Percentiles rank a stretch among this genome's conserved stretches.
Conservation (phyloP, 306 rosid species). For the Datisca glomerata region DNA sequence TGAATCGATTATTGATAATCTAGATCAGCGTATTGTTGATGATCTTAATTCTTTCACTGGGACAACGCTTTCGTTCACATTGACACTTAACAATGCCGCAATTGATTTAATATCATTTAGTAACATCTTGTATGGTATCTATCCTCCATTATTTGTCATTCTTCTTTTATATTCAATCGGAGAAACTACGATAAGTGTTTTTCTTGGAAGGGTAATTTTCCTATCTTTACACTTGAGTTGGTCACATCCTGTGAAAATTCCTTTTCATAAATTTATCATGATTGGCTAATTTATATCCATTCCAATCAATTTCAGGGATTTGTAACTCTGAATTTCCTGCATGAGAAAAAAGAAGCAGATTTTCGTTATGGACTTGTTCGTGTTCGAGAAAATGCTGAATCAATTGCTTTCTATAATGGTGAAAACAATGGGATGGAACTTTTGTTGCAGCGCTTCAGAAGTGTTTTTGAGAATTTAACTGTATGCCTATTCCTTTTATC, state of each 20-base stretch:
- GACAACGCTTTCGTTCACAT: slow-evolving; percentile 69
- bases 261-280: no score
- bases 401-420: slow-evolving; percentile 87
- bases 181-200: slow-evolving; percentile 80
- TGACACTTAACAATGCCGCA: slow-evolving; percentile 64
- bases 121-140: slow-evolving; percentile 80
- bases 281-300: not conserved
- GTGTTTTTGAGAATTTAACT: slow-evolving; percentile 84
- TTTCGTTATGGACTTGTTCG: no score
- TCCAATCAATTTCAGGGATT: no score
- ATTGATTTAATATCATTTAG: slow-evolving; percentile 87
- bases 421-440: slow-evolving; percentile 84
- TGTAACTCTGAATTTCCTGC: slow-evolving; percentile 88
- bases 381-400: no score
- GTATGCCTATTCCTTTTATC: no score
- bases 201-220: slow-evolving; percentile 65
- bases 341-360: slow-evolving; percentile 98
- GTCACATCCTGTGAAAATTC: no score
- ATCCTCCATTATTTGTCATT: slow-evolving; percentile 80
- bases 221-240: no score
- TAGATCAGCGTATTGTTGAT: slow-evolving; percentile 89
- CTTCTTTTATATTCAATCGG: slow-evolving; percentile 81
- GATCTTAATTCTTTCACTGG: slow-evolving; percentile 87
- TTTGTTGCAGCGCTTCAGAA: slow-evolving; percentile 78
- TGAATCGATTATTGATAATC: no score